phyloP scores from a whole-genome alignment of 352 stramenopile genomes.

The Chloridella minuta region DNA sequence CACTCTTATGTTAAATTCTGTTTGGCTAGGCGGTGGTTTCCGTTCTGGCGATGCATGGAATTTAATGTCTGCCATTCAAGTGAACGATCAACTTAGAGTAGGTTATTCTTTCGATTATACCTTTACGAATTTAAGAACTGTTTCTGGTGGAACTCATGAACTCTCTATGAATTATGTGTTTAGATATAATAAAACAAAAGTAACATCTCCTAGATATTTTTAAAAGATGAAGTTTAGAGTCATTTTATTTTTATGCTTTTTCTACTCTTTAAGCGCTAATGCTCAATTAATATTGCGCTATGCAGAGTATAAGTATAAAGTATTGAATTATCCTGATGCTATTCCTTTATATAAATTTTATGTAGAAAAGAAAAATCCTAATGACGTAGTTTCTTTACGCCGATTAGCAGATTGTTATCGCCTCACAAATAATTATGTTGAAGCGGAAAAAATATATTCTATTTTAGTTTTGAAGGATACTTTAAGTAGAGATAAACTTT shows the following conservation, averaged over 20 bases:
- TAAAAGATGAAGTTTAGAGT: background rate
- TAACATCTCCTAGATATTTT: background rate
- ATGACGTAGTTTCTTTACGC: background rate
- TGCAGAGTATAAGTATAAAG: background rate
- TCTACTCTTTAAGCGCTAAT: background rate
- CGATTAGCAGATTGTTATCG: background rate
- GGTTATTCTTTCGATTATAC: background rate
- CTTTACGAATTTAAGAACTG: background rate
- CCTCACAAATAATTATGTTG: background rate
- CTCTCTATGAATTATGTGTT: background rate
- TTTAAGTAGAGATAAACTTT: background rate
- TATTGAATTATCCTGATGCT: background rate
- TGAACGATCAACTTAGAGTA: background rate
- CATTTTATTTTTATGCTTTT: background rate
- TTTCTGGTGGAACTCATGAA: background rate
- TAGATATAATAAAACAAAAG: background rate
- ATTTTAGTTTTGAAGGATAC: background rate
- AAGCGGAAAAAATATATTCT: background rate
- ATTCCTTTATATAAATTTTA: background rate
- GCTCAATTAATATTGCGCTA: background rate
- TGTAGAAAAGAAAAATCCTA: background rate
- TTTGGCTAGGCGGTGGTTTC: background rate
- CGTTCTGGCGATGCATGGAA: background rate
- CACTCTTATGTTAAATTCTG: background rate
- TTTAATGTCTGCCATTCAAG: background rate